Conservation (phyloP, 169 alveolate species). For the Babesia ovata region DNA sequence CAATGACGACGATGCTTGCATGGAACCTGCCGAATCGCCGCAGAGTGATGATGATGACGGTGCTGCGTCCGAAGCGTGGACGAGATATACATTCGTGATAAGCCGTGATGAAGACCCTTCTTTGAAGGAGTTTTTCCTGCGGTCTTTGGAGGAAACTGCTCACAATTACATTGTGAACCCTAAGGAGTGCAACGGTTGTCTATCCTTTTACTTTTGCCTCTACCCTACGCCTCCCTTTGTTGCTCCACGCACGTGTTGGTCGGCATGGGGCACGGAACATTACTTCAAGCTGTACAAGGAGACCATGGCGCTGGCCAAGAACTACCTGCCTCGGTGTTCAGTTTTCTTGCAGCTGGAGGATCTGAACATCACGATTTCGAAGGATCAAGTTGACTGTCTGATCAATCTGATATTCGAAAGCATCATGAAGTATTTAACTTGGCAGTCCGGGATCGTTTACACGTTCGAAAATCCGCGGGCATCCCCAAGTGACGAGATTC, state of each 20-base stretch:
- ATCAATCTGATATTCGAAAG: slow-evolving; percentile 44
- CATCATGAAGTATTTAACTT: slow-evolving; percentile 35
- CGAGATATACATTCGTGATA: slow-evolving; percentile 48
- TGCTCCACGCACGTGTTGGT: slow-evolving; percentile 52
- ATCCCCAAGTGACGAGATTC: slow-evolving; percentile 32
- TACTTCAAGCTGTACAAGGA: slow-evolving; percentile 46
- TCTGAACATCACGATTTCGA: slow-evolving; percentile 33
- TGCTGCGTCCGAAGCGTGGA: slow-evolving; percentile 52
- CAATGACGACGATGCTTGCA: neutral
- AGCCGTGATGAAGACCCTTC: slow-evolving; percentile 26
- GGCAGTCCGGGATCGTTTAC: slow-evolving; percentile 59
- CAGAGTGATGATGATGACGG: neutral
- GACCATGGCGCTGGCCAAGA: slow-evolving; percentile 7
- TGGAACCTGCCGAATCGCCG: neutral
- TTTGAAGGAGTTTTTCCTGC: slow-evolving; percentile 35
- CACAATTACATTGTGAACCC: slow-evolving; percentile 64
- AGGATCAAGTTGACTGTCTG: slow-evolving; percentile 62
- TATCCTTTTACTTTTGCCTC: slow-evolving; percentile 59
- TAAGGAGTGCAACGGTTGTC: slow-evolving; percentile 57
- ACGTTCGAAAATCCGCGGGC: slow-evolving; percentile 64
- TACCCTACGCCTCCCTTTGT: slow-evolving; percentile 53
- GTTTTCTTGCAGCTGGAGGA: slow-evolving; percentile 51
- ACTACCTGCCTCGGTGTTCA: slow-evolving; percentile 56
- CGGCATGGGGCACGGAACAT: slow-evolving; percentile 56
- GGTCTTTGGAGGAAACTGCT: slow-evolving; percentile 34